Evolutionary conservation across 2,329 filamentous ascomycete species (phyloP).

Genomic region (Monascus ruber): DNA sequence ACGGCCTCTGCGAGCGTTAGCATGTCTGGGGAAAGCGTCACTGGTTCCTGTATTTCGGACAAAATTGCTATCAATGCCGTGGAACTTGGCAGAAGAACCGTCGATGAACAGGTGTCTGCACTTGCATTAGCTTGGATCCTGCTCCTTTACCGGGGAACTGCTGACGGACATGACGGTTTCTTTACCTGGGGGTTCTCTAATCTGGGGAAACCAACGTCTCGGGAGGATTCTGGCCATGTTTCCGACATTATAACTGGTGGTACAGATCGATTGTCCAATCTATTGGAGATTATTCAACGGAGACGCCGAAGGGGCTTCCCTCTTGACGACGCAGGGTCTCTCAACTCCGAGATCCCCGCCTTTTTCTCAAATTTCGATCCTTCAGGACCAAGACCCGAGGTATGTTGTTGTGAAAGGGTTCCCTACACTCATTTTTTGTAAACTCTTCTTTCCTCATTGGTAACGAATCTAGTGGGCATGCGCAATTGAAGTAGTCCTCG

Average conservation of each 20-base stretch:
- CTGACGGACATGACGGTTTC: background rate
- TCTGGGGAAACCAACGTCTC: background rate
- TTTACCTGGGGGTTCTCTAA: background rate
- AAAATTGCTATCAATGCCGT: background rate
- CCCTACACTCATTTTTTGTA: too few relatives aligned
- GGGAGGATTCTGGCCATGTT: background rate
- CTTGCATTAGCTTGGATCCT: background rate
- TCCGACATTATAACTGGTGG: background rate
- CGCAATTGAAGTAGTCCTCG: background rate
- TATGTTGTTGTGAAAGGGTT: background rate
- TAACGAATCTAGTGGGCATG: background rate
- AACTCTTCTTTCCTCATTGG: too few relatives aligned
- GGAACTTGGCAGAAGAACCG: background rate
- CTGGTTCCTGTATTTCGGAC: background rate
- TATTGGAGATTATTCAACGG: background rate
- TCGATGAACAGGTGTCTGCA: background rate
- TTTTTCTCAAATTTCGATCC: background rate
- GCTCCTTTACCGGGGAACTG: background rate
- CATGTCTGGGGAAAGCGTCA: background rate
- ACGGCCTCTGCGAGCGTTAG: background rate
- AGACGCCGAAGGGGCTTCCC: background rate
- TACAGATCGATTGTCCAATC: background rate
- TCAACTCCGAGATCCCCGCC: background rate
- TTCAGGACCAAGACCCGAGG: background rate
- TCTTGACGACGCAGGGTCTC: background rate